Conservation (phyloP, 108 stramenopile genomes). For the Skeletonema potamos region DNA sequence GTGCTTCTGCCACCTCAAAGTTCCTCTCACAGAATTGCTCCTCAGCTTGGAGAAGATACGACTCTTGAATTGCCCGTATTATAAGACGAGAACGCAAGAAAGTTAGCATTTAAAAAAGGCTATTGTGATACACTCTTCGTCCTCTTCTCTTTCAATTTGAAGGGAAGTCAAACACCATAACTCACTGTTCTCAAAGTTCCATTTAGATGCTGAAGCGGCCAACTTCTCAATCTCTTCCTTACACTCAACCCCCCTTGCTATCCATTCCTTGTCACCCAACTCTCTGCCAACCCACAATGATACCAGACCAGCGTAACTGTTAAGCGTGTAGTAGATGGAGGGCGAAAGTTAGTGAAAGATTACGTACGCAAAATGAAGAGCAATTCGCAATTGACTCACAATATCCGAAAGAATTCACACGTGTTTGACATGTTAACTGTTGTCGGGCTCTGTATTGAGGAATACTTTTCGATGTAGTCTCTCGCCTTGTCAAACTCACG, state of each 20-base stretch:
- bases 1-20: not conserved
- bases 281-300: no score
- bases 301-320: no score
- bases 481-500: not conserved
- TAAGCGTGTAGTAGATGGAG: no score
- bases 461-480: not conserved
- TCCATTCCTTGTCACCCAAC: no score
- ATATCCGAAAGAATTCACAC: no score
- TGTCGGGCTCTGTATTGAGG: no score
- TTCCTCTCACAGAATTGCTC: not conserved
- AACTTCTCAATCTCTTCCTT: not conserved
- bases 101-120: not conserved
- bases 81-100: not conserved
- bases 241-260: not conserved
- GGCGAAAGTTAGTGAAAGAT: no score
- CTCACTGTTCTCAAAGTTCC: not conserved
- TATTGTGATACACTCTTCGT: not conserved
- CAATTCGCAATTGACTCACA: no score
- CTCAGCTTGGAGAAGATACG: not conserved
- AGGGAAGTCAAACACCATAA: not conserved
- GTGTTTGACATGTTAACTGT: no score
- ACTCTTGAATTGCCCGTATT: not conserved
- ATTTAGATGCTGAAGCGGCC: not conserved
- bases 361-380: no score
- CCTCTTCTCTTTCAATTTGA: no score